A percentile compares a stretch with the other conserved stretches of the same genome.
Evolutionary conservation across 1,139 yeast genomes (phyloP).

Genomic region (Protomyces inouyei): DNA sequence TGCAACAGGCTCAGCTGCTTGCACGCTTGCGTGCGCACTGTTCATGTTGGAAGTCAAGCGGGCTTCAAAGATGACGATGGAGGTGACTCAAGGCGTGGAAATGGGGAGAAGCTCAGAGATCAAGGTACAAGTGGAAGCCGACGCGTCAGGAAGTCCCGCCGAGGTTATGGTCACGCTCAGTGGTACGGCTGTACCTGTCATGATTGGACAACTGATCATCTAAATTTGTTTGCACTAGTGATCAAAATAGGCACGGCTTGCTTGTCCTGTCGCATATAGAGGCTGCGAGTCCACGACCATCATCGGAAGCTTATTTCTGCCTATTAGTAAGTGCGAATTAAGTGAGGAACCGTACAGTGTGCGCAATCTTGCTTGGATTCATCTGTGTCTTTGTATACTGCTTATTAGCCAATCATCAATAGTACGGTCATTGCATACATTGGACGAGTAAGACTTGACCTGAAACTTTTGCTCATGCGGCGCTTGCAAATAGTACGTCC

Average conservation of each 20-base stretch:
- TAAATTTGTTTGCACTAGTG: not conserved
- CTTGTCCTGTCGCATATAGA: no score
- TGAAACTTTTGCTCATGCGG: conserved; percentile 70
- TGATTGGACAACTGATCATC: conserved; percentile 3
- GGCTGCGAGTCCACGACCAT: no score
- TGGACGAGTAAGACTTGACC: conserved; percentile 68
- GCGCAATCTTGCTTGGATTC: conserved; percentile 24
- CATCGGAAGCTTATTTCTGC: no score
- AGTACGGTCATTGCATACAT: conserved; percentile 37
- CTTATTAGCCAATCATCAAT: not conserved
- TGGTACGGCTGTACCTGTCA: conserved; percentile 9
- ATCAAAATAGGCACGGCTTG: not conserved
- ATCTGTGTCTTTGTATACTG: conserved; percentile 17
- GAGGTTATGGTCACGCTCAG: not conserved
- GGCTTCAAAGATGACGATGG: not conserved
- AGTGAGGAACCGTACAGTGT: not conserved
- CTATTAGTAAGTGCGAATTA: no score
- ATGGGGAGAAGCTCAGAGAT: conserved; percentile 20
- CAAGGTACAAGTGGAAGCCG: not conserved
- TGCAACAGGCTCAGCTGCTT: conserved; percentile 20
- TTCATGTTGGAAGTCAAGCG: not conserved
- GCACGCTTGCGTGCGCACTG: conserved; percentile 6
- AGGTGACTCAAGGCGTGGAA: conserved; percentile 5
- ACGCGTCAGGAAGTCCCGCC: no score
- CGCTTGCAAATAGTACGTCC: conserved; percentile 79